Evolutionary conservation across 2,329 filamentous ascomycete genomes (phyloP).

Genomic region (Scedosporium aurantiacum): DNA sequence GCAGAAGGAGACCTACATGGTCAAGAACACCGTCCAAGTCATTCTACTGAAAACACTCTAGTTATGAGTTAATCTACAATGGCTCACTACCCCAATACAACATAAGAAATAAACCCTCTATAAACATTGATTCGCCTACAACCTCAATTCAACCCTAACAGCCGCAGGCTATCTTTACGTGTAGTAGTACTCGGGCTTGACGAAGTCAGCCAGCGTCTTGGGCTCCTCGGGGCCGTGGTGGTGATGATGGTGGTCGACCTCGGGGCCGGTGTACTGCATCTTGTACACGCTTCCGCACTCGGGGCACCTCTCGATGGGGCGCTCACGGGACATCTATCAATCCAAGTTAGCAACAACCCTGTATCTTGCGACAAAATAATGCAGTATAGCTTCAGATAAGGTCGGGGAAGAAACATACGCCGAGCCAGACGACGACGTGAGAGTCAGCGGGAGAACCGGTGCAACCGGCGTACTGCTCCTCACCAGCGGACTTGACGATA

Average conservation of each 20-base stretch:
- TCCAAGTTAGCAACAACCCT: neutral
- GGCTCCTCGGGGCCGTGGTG: conserved; percentile 63
- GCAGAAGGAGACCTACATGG: conserved; percentile 8
- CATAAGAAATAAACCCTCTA: neutral
- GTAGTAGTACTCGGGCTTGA: conserved; percentile 92
- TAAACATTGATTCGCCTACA: neutral
- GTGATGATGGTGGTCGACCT: conserved; percentile 55
- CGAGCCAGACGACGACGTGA: conserved; percentile 83
- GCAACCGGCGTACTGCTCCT: conserved; percentile 95
- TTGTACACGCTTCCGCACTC: conserved; percentile 96
- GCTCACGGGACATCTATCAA: conserved; percentile 66
- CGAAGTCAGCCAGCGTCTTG: conserved; percentile 93
- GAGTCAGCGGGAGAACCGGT: conserved; percentile 90
- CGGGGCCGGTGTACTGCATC: conserved; percentile 89
- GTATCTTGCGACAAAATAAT: too few relatives aligned
- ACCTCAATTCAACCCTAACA: neutral
- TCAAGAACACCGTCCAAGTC: neutral
- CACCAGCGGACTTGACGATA: conserved; percentile 77
- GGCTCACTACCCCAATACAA: neutral
- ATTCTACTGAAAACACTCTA: conserved; percentile 1
- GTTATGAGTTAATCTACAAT: conserved; percentile 2
- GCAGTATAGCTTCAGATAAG: neutral
- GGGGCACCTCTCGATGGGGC: conserved; percentile 86
- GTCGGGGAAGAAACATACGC: conserved; percentile 43
- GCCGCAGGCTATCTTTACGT: conserved; percentile 3